These are phyloP conservation scores for Camellia oleifera DNA, from an alignment of 179 eudicot genomes.

Conservation along the genomic window DNA sequence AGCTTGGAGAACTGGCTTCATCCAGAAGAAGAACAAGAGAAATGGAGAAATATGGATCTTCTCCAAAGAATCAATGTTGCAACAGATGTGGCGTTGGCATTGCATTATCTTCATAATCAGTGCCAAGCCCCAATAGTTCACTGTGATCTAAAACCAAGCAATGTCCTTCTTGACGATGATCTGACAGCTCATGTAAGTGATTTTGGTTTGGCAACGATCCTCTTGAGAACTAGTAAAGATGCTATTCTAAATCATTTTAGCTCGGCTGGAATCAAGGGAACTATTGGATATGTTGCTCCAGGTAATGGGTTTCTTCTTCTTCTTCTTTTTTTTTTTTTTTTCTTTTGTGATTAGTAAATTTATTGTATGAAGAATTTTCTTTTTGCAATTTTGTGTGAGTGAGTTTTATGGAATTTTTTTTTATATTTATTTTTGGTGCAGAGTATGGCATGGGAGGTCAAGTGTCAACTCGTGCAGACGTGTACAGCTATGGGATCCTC, in stretches of 20 bases:
- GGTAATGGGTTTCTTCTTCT: background rate
- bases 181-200: conserved; percentile 17
- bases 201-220: conserved; percentile 17
- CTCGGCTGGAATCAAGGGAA: conserved; percentile 19
- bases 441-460: conserved; percentile 21
- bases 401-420: too few relatives aligned
- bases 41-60: background rate
- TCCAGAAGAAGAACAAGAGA: background rate
- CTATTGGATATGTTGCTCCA: conserved; percentile 21
- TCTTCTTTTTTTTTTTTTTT: too few relatives aligned
- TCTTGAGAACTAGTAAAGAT: conserved; percentile 4
- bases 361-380: too few relatives aligned
- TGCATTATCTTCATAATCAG: conserved; percentile 21
- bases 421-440: background rate
- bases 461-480: conserved; percentile 16
- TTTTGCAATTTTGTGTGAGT: too few relatives aligned
- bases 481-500: conserved; percentile 18
- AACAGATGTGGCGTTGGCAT: conserved; percentile 14
- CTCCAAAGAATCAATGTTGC: conserved; percentile 18
- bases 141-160: conserved; percentile 23
- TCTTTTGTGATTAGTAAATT: too few relatives aligned
- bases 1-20: conserved; percentile 22
- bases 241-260: conserved; percentile 13
- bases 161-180: conserved; percentile 17
- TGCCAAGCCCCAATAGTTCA: conserved; percentile 15